Evolutionary conservation across 495 filamentous ascomycete species (phyloP), one percentile per base, ranked within the genome.

Genomic region (Tuber borchii): DNA sequence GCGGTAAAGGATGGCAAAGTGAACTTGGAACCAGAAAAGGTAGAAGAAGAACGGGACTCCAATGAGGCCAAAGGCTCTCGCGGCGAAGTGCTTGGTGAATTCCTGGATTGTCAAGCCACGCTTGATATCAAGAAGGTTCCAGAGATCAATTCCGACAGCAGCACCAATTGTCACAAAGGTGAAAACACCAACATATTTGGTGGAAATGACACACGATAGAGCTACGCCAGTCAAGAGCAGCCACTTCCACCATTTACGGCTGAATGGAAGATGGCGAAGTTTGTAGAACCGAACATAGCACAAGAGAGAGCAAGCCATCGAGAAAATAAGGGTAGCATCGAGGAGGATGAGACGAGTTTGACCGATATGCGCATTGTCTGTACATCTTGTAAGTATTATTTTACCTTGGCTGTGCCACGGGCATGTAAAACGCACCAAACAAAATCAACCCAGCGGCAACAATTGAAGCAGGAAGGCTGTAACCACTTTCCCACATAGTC

Each of bases 401-500:
- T 73, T 34, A 44, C 37, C 20, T 17, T 19, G 14, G 31, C n/a
- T 45, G 14, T 17, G 14, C 14, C 9, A 70, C 43, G 19, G 43
- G 19, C 37, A 56, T 42, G 26, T n/a, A 9, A 17, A 70, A 48
- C 73, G 39, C 79, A 83, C 82, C 82, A 83, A 99, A 93, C 51
- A 99, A 89, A 77, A 99, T 88, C 42, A 99, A 87, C 42, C 91
- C 90, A 14, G 96, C 90, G 39, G 95, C 92, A 76, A 97, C 86
- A 61, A 97, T 87, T 83, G 92, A 96, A 73, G 95, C 96, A 7
- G 95, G 95, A 31, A 99, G 86, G 65, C 93, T 96, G 82, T 98
- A 99, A 73, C 94, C 96, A 19, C 94, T 97, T 85, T 99, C 95
- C 95, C 95, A 98, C 95, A 99, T 99, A 80, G 97, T 98, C 84